These are phyloP conservation scores for Telopea speciosissima DNA, from an alignment of 177 flowering plant genomes.

Conservation along the genomic window DNA sequence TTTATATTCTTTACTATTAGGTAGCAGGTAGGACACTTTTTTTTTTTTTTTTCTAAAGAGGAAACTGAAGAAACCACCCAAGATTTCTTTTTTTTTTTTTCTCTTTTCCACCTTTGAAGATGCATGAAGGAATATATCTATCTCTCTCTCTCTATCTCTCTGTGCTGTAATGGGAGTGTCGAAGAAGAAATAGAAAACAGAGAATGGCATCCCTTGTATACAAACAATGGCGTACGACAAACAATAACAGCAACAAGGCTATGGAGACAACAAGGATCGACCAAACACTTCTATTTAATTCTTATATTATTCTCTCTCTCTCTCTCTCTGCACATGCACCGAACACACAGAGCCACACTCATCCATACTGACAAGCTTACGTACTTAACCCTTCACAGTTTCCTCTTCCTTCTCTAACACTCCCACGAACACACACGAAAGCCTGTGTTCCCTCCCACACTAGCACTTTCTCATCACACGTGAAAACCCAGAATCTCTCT, in stretches of 20 bases:
- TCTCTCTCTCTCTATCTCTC: no score
- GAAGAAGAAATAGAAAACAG: not conserved
- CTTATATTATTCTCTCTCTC: slow-evolving; percentile 6
- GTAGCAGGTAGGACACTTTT: not conserved
- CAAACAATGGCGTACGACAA: slow-evolving; percentile 12
- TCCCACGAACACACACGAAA: not conserved
- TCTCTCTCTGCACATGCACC: not conserved
- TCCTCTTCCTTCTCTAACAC: not conserved
- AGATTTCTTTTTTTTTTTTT: not conserved
- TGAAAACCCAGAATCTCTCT: not conserved
- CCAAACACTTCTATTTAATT: slow-evolving; percentile 14
- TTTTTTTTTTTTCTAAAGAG: not conserved
- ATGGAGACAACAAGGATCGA: slow-evolving; percentile 11
- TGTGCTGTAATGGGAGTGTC: no score
- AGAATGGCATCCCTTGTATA: slow-evolving; percentile 1
- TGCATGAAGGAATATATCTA: no score
- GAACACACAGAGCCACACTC: not conserved
- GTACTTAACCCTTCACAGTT: not conserved
- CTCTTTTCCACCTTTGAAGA: not conserved
- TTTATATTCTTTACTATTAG: not conserved
- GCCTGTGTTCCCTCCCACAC: no score
- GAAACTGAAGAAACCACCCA: not conserved
- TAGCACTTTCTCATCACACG: not conserved
- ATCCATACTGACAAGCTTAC: no score
- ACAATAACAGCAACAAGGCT: slow-evolving; percentile 10